Evolutionary conservation across 441 rosid genomes (phyloP).

Genomic region (Populus tomentosa): DNA sequence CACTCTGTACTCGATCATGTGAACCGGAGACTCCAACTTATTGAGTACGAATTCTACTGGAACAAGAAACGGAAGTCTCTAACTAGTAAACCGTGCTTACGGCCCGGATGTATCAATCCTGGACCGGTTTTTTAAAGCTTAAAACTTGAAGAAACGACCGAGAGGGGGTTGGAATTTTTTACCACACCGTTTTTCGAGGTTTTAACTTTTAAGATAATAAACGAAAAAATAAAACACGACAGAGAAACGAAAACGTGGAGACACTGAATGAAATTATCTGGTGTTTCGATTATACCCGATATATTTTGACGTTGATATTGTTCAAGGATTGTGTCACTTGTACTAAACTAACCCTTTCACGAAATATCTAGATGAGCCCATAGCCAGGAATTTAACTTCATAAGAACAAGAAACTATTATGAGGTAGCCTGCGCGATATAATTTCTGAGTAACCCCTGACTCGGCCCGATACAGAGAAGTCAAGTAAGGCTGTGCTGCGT

Average conservation of each 20-base stretch:
- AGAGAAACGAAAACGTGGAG: neutral
- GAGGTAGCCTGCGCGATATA: neutral
- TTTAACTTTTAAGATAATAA: too few relatives aligned
- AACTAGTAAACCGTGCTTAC: neutral
- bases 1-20: neutral
- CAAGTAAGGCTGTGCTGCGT: too few relatives aligned
- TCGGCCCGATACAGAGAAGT: too few relatives aligned
- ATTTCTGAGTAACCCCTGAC: neutral
- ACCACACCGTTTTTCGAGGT: too few relatives aligned
- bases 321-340: too few relatives aligned
- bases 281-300: neutral
- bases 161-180: neutral
- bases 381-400: neutral
- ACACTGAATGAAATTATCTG: neutral
- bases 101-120: neutral
- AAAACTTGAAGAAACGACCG: neutral
- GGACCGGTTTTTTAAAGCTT: neutral
- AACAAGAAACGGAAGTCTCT: neutral
- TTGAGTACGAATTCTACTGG: too few relatives aligned
- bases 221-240: too few relatives aligned
- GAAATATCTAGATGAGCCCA: neutral
- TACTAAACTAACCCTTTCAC: neutral
- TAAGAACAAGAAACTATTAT: neutral
- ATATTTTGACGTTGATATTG: too few relatives aligned
- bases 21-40: neutral